phyloP scores from a whole-genome alignment of 148 eudicot genomes.

The Vaccinium vitisidaea region DNA sequence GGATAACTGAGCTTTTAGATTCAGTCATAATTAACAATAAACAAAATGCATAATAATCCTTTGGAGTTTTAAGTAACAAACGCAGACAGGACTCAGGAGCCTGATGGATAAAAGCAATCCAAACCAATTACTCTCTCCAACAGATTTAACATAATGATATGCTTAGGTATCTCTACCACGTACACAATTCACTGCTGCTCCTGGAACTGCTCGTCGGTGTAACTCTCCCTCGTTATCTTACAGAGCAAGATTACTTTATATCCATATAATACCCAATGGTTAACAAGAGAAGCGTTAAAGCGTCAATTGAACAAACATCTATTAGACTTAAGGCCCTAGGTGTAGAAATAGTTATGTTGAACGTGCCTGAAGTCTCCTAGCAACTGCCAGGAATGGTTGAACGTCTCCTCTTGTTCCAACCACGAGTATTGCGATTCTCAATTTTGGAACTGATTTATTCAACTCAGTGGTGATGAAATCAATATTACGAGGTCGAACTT shows the following conservation, averaged over 20 bases:
- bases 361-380: constrained; percentile 80
- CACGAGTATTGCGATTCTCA: constrained; percentile 75
- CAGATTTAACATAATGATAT: neutral
- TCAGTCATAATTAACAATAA: neutral
- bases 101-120: neutral
- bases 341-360: neutral
- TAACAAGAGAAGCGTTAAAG: neutral
- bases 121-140: neutral
- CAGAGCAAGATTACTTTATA: neutral
- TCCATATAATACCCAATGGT: neutral
- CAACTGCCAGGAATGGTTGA: constrained; percentile 86
- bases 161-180: neutral
- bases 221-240: neutral
- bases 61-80: neutral
- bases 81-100: neutral
- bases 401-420: constrained; percentile 99
- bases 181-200: neutral
- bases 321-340: constrained; percentile 7
- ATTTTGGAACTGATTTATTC: constrained; percentile 55
- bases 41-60: neutral
- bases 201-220: neutral
- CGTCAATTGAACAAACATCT: constrained; percentile 1
- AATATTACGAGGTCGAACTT: constrained; percentile 29
- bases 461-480: constrained; percentile 33
- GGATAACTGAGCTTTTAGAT: neutral